Conservation (phyloP, 1,139 yeast species). For the Meyerozyma smithsonii region DNA sequence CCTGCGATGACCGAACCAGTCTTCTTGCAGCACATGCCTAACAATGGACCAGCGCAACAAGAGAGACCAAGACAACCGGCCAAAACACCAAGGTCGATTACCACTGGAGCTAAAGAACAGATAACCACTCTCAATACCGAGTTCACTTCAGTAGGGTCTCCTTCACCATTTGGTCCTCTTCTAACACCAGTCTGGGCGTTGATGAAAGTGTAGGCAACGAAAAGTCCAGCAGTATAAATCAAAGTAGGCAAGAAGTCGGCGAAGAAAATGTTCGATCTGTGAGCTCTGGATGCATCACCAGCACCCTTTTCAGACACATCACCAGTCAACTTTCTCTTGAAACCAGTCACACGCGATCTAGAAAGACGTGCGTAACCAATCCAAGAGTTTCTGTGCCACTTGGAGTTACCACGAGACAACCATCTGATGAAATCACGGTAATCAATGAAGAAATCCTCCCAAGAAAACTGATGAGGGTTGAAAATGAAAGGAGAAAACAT, state of each 20-base stretch:
- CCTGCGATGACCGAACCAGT: slow-evolving; percentile 98
- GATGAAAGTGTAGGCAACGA: slow-evolving; percentile 86
- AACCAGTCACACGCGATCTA: slow-evolving; percentile 97
- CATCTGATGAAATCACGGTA: slow-evolving; percentile 98
- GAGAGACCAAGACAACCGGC: slow-evolving; percentile 72
- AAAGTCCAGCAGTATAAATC: slow-evolving; percentile 84
- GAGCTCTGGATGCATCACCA: slow-evolving; percentile 94
- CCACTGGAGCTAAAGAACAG: slow-evolving; percentile 91
- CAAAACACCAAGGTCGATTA: slow-evolving; percentile 80
- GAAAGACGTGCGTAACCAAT: slow-evolving; percentile 94
- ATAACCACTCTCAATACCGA: slow-evolving; percentile 80
- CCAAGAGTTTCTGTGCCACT: slow-evolving; percentile 99
- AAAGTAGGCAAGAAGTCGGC: slow-evolving; percentile 85
- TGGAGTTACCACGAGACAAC: slow-evolving; percentile 97
- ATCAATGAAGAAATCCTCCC: slow-evolving; percentile 98
- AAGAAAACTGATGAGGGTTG: slow-evolving; percentile 98
- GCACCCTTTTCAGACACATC: slow-evolving; percentile 90
- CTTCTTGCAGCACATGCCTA: slow-evolving; percentile 94
- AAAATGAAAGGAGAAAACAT: slow-evolving; percentile 91
- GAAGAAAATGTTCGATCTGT: slow-evolving; percentile 77
- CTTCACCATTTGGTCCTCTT: slow-evolving; percentile 27
- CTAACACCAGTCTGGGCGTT: slow-evolving; percentile 96
- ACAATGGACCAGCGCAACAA: slow-evolving; percentile 95
- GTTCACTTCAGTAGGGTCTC: slow-evolving; percentile 54
- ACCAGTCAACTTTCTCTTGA: slow-evolving; percentile 86